Conservation (phyloP, 164 flowering plant genomes). For the Chimonanthus salicifolius region DNA sequence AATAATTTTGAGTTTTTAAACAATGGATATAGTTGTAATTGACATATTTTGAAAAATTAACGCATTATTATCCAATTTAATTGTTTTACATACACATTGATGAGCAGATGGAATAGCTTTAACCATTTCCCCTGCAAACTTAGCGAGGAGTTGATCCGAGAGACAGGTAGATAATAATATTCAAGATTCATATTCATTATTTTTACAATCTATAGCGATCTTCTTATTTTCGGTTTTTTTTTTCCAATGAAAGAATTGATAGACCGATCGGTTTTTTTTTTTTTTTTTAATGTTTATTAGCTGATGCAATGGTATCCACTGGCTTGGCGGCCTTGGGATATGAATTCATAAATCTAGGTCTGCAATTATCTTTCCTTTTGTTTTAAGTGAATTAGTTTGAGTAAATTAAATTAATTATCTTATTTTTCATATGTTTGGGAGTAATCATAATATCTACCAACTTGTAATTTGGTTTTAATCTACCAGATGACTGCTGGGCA, state of each 20-base stretch:
- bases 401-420: too few species aligned
- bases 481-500: conserved; percentile 67
- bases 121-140: conserved; percentile 11
- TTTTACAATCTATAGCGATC: background rate
- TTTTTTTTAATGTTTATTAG: conserved; percentile 12
- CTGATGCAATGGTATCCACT: conserved; percentile 40
- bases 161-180: conserved; percentile 7
- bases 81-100: background rate
- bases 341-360: conserved; percentile 36
- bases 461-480: background rate
- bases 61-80: too few species aligned
- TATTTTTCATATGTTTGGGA: background rate
- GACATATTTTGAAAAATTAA: background rate
- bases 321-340: conserved; percentile 38
- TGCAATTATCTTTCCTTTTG: background rate
- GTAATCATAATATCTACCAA: background rate
- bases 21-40: background rate
- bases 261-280: too few species aligned
- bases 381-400: background rate
- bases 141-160: conserved; percentile 8
- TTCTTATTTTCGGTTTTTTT: too few species aligned
- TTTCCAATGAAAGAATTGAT: background rate
- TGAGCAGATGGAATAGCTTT: conserved; percentile 14
- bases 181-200: too few species aligned
- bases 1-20: too few species aligned